A percentile compares a stretch with the other conserved stretches of the same genome.
phyloP scores from a whole-genome alignment of 495 filamentous ascomycete species.

The Eremomyces bilateralis region DNA sequence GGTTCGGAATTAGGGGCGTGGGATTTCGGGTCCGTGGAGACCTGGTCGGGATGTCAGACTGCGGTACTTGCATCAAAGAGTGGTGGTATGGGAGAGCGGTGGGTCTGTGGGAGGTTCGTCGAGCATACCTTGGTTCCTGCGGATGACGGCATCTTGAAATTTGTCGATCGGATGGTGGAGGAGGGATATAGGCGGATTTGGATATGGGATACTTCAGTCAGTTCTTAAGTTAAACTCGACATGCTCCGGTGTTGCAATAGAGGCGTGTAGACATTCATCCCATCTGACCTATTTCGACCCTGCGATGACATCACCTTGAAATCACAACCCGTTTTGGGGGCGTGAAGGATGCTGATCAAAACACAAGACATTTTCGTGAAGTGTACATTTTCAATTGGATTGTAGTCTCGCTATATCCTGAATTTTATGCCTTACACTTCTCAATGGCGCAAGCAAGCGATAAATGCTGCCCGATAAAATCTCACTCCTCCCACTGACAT shows the following conservation, averaged over 20 bases:
- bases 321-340: not conserved
- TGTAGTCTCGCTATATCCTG: not conserved
- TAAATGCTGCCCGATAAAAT: conserved; percentile 3
- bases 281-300: not conserved
- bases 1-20: conserved; percentile 27
- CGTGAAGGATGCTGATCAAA: not conserved
- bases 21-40: conserved; percentile 26
- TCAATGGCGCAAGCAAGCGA: not conserved
- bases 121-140: not conserved
- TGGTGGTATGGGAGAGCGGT: not conserved
- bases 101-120: not conserved
- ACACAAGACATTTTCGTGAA: not conserved
- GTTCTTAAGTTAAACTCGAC: not conserved
- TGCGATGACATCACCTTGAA: not conserved
- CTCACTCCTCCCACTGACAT: conserved; percentile 18
- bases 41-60: conserved; percentile 5
- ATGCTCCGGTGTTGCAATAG: not conserved
- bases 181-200: not conserved
- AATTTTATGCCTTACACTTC: not conserved
- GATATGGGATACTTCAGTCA: not conserved
- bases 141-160: not conserved
- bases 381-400: not conserved
- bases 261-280: not conserved
- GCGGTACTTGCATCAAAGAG: not conserved
- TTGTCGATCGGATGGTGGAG: no score